phyloP scores from a whole-genome alignment of 1,284 basidiomycete genomes.

The Rhodofomes roseus region DNA sequence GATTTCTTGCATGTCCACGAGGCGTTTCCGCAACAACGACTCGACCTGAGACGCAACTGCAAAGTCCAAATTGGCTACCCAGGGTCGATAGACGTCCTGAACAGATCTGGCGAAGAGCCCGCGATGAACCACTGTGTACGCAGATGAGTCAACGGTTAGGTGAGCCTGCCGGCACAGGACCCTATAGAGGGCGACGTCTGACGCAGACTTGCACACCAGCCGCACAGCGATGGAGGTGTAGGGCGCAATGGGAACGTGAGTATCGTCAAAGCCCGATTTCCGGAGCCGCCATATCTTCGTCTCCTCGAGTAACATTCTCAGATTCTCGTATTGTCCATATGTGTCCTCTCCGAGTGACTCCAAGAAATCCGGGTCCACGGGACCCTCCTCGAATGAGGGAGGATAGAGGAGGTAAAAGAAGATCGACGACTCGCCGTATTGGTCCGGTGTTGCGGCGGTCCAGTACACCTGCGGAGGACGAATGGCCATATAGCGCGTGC shows the following conservation, averaged over 20 bases:
- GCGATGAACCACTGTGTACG: slow-evolving; percentile 34
- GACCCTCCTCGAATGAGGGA: slow-evolving; percentile 40
- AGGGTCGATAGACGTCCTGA: slow-evolving; percentile 31
- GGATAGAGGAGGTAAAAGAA: slow-evolving; percentile 41
- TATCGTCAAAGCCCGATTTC: slow-evolving; percentile 20
- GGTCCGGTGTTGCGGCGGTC: slow-evolving; percentile 32
- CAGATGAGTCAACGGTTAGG: slow-evolving; percentile 28
- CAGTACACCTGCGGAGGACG: slow-evolving; percentile 40
- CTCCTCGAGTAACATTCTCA: slow-evolving; percentile 9
- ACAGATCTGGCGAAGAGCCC: slow-evolving; percentile 39
- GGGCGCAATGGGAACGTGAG: slow-evolving; percentile 31
- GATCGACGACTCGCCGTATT: slow-evolving; percentile 30
- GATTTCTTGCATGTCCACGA: slow-evolving; percentile 45
- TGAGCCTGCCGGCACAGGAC: slow-evolving; percentile 34
- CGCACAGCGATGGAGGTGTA: slow-evolving; percentile 48
- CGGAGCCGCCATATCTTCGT: slow-evolving; percentile 12
- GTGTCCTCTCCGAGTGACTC: background rate
- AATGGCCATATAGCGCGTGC: slow-evolving; percentile 31
- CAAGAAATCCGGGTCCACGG: slow-evolving; percentile 10
- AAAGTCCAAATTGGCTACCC: slow-evolving; percentile 40
- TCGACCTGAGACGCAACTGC: slow-evolving; percentile 54
- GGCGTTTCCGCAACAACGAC: slow-evolving; percentile 37
- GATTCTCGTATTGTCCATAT: slow-evolving; percentile 12
- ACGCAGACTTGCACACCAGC: slow-evolving; percentile 35
- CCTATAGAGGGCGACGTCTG: slow-evolving; percentile 36